These are phyloP conservation scores for Pachyrhizus erosus DNA, from an alignment of 306 rosid species.

Conservation along the genomic window DNA sequence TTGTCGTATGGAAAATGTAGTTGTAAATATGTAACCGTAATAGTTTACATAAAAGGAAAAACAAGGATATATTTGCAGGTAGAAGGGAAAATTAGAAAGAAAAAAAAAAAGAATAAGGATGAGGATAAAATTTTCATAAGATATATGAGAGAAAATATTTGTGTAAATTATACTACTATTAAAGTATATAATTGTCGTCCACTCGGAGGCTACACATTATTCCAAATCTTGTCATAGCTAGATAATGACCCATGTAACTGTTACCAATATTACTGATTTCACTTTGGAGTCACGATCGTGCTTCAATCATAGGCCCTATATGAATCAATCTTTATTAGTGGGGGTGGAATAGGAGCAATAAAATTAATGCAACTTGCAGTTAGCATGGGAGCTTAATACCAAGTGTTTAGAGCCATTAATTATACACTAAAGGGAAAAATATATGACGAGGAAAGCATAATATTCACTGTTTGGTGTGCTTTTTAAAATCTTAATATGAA, in stretches of 20 bases:
- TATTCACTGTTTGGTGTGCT: not conserved
- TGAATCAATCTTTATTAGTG: constrained; percentile 23
- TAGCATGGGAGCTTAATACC: not conserved
- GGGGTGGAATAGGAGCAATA: not conserved
- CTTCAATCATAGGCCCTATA: not conserved
- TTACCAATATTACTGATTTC: not conserved
- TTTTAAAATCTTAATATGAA: not conserved
- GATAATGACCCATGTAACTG: not conserved
- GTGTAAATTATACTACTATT: not conserved
- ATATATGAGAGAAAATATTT: not conserved
- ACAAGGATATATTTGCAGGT: not conserved
- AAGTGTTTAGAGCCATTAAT: not conserved
- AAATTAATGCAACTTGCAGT: constrained; percentile 4
- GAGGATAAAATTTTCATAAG: not conserved
- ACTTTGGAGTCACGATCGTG: constrained; percentile 20
- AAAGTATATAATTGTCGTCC: not conserved
- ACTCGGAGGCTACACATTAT: not conserved
- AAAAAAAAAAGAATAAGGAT: not conserved
- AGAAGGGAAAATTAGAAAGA: not conserved
- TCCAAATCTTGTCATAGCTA: not conserved
- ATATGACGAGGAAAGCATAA: not conserved
- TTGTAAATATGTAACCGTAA: not conserved
- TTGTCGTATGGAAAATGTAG: not conserved
- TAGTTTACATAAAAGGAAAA: not conserved
- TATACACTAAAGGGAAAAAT: not conserved